These are phyloP conservation scores for Angomonas deanei DNA, from an alignment of 208 protist species.

Conservation along the genomic window DNA sequence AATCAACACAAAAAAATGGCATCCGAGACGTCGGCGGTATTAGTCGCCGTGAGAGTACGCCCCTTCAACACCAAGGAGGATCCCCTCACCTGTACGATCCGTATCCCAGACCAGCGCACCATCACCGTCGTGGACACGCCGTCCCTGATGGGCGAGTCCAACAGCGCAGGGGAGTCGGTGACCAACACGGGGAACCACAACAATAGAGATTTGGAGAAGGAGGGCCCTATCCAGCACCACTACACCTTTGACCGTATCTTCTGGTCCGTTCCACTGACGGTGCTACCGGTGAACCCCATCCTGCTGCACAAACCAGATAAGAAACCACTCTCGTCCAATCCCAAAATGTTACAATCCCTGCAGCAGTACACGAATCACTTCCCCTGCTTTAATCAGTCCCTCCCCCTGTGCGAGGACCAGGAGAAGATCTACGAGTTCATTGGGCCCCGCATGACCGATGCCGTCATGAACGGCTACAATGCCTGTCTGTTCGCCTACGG, in stretches of 20 bases:
- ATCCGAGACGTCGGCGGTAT: conserved; percentile 56
- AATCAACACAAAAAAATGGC: conserved; percentile 22
- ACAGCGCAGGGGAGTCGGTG: background rate
- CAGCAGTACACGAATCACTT: conserved; percentile 15
- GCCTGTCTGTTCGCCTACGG: conserved; percentile 88
- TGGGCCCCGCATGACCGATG: conserved; percentile 62
- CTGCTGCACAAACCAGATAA: conserved; percentile 7
- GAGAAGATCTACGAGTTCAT: conserved; percentile 67
- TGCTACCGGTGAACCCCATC: conserved; percentile 33
- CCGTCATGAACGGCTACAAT: conserved; percentile 84
- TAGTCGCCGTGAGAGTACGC: conserved; percentile 74
- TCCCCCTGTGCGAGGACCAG: conserved; percentile 61
- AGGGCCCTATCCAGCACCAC: conserved; percentile 25
- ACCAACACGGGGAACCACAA: background rate
- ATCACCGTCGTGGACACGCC: conserved; percentile 55
- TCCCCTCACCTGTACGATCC: conserved; percentile 46
- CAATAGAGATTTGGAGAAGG: background rate
- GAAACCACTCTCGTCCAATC: background rate
- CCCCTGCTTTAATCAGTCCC: conserved; percentile 36
- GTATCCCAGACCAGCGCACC: conserved; percentile 36
- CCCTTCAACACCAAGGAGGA: conserved; percentile 60
- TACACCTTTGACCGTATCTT: conserved; percentile 78
- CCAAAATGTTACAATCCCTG: background rate
- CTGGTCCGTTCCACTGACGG: conserved; percentile 43
- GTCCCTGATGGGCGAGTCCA: conserved; percentile 10